Conservation (phyloP, 768 basidiomycete genomes). For the Harrya chromipes region DNA sequence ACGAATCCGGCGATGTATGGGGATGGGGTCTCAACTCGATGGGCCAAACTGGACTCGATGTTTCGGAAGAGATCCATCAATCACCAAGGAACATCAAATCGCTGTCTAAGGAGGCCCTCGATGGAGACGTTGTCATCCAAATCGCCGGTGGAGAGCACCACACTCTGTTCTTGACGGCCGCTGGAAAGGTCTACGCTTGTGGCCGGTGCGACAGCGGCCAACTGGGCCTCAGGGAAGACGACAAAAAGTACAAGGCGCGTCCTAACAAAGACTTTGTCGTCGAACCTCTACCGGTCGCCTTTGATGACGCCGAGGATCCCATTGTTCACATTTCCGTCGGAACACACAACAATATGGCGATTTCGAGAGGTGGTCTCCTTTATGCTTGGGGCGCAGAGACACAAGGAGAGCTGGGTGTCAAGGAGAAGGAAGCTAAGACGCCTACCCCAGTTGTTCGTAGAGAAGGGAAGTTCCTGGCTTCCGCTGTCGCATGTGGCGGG, state of each 20-base stretch:
- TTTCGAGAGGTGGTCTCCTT: conserved; percentile 63
- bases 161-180: conserved; percentile 80
- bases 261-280: conserved; percentile 55
- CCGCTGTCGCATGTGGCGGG: conserved; percentile 64
- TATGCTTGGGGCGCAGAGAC: conserved; percentile 80
- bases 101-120: conserved; percentile 59
- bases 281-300: conserved; percentile 62
- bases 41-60: conserved; percentile 73
- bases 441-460: conserved; percentile 67
- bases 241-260: conserved; percentile 60
- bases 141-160: conserved; percentile 88
- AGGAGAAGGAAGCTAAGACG: conserved; percentile 57
- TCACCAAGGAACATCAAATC: conserved; percentile 62
- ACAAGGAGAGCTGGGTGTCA: conserved; percentile 71
- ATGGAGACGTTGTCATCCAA: conserved; percentile 60
- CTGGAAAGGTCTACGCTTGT: conserved; percentile 82
- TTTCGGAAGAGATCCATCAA: conserved; percentile 47
- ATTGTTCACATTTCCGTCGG: conserved; percentile 67
- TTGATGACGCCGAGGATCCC: conserved; percentile 62
- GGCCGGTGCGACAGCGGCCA: conserved; percentile 85
- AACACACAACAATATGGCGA: conserved; percentile 67
- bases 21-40: conserved; percentile 95
- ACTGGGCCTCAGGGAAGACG: conserved; percentile 69
- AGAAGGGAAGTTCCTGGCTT: conserved; percentile 59
- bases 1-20: conserved; percentile 80